Percentiles rank a stretch among this genome's conserved stretches.
phyloP scores from a whole-genome alignment of 768 basidiomycete genomes.

The Rhodosporidiobolus odoratus region DNA sequence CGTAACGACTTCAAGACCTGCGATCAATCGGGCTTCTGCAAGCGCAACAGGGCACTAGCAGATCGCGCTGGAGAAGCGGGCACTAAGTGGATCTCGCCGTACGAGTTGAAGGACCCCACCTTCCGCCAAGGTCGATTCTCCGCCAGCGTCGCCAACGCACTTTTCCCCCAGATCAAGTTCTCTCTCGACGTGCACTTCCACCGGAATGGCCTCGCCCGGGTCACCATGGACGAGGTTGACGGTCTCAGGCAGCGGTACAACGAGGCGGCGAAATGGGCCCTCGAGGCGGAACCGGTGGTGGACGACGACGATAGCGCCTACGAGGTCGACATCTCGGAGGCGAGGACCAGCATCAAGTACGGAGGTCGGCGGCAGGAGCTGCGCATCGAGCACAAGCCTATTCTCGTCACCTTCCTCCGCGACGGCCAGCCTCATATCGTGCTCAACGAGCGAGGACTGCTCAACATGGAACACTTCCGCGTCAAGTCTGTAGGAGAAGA shows the following conservation, averaged over 20 bases:
- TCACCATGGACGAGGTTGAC: conserved; percentile 82
- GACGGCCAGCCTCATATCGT: conserved; percentile 77
- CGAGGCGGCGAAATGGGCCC: conserved; percentile 83
- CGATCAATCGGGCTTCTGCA: conserved; percentile 88
- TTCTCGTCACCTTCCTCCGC: conserved; percentile 66
- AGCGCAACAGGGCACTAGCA: conserved; percentile 78
- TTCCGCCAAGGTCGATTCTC: conserved; percentile 59
- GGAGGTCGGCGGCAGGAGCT: conserved; percentile 45
- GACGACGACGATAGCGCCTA: conserved; percentile 23
- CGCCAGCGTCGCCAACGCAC: conserved; percentile 67
- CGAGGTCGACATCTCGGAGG: conserved; percentile 45
- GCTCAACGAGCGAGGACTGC: conserved; percentile 76
- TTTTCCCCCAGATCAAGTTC: conserved; percentile 81
- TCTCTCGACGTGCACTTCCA: conserved; percentile 76
- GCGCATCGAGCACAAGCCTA: conserved; percentile 63
- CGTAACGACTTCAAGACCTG: conserved; percentile 89
- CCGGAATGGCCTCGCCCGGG: conserved; percentile 79
- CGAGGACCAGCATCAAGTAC: conserved; percentile 52
- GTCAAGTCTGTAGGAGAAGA: conserved; percentile 55
- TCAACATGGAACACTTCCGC: conserved; percentile 96
- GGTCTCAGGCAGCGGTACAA: conserved; percentile 79
- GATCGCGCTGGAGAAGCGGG: conserved; percentile 60
- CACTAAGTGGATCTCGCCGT: conserved; percentile 74
- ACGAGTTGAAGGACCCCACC: conserved; percentile 62
- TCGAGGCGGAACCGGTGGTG: conserved; percentile 65